Conservation (phyloP, 371 early-diverging fungal species). For the Mucor sp. region DNA sequence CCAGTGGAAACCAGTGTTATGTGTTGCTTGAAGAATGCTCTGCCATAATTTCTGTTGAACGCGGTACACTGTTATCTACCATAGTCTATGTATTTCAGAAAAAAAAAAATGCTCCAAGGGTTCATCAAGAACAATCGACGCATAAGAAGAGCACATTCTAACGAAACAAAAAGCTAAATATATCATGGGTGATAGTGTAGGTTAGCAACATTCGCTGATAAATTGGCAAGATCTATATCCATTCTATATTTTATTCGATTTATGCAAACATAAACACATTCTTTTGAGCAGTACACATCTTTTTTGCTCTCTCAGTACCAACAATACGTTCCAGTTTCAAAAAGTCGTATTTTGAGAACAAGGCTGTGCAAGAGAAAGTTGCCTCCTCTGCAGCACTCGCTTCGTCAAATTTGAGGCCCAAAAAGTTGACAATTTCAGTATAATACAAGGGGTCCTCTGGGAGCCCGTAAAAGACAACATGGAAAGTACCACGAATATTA, state of each 20-base stretch:
- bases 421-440: slow-evolving; percentile 82
- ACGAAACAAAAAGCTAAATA: too few relatives aligned
- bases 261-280: slow-evolving; percentile 73
- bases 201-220: too few relatives aligned
- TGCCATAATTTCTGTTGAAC: too few relatives aligned
- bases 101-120: too few relatives aligned
- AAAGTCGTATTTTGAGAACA: slow-evolving; percentile 86
- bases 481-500: slow-evolving; percentile 81
- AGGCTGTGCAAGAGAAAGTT: slow-evolving; percentile 66
- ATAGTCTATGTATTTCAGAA: too few relatives aligned
- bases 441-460: slow-evolving; percentile 91
- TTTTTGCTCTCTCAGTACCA: slow-evolving; percentile 74
- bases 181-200: too few relatives aligned
- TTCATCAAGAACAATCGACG: too few relatives aligned
- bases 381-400: slow-evolving; percentile 59
- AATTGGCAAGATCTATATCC: neutral
- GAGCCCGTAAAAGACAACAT: slow-evolving; percentile 88
- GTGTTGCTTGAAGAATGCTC: too few relatives aligned
- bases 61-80: too few relatives aligned
- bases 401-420: slow-evolving; percentile 47
- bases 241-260: slow-evolving; percentile 1
- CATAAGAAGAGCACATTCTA: too few relatives aligned
- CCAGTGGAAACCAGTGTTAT: too few relatives aligned
- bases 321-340: slow-evolving; percentile 89
- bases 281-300: slow-evolving; percentile 76